phyloP scores from a whole-genome alignment of 1,139 yeast species.

The Suhomyces bribrorum region DNA sequence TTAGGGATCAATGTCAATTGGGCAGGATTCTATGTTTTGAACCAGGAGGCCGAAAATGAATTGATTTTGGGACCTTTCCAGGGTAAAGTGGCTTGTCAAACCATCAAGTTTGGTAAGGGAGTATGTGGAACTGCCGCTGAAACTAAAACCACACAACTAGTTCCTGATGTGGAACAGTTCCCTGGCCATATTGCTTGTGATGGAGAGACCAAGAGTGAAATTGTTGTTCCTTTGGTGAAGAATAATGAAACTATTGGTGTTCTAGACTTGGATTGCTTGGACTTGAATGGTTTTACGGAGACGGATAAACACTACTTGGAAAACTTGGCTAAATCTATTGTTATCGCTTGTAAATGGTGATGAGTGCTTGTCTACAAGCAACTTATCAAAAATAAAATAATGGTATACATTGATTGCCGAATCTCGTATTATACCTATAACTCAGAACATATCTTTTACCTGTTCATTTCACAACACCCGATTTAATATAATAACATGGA shows the following conservation, averaged over 20 bases:
- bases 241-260: conserved; percentile 63
- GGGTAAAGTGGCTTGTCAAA: conserved; percentile 95
- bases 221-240: conserved; percentile 78
- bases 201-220: conserved; percentile 90
- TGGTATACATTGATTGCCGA: neutral
- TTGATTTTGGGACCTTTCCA: conserved; percentile 90
- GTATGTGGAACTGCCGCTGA: conserved; percentile 89
- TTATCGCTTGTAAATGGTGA: conserved; percentile 48
- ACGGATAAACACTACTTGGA: conserved; percentile 63
- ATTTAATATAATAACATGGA: conserved; percentile 8
- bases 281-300: conserved; percentile 62
- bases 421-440: neutral
- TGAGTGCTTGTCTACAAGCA: too few species aligned
- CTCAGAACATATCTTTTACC: conserved; percentile 2
- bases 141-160: conserved; percentile 62
- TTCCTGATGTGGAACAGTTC: conserved; percentile 69
- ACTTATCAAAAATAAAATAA: too few species aligned
- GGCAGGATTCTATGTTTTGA: conserved; percentile 83
- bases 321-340: conserved; percentile 53
- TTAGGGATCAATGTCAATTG: conserved; percentile 68
- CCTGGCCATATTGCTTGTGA: conserved; percentile 98
- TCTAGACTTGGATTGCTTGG: conserved; percentile 81
- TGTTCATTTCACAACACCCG: conserved; percentile 9
- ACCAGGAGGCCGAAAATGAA: conserved; percentile 36
- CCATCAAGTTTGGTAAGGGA: conserved; percentile 74